Conservation (phyloP, 2,329 filamentous ascomycete species). For the Talaromyces piceae region DNA sequence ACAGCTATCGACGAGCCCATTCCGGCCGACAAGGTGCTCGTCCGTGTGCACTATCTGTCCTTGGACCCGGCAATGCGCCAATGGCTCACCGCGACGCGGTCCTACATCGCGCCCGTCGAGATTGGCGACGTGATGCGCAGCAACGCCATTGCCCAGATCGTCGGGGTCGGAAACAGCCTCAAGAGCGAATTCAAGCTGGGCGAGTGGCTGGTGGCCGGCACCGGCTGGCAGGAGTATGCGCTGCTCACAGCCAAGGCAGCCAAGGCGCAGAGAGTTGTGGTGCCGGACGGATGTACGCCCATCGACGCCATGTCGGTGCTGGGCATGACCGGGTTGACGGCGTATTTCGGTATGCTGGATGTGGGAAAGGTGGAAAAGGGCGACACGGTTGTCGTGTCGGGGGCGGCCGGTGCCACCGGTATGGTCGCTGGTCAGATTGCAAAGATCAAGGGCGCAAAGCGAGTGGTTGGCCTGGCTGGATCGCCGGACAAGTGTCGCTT, state of each 20-base stretch:
- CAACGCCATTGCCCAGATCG: conserved; percentile 51
- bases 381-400: conserved; percentile 69
- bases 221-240: conserved; percentile 62
- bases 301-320: conserved; percentile 57
- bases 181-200: conserved; percentile 21
- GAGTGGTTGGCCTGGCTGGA: conserved; percentile 60
- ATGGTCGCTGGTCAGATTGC: conserved; percentile 71
- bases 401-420: conserved; percentile 71
- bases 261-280: conserved; percentile 30
- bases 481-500: conserved; percentile 60
- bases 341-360: conserved; percentile 66
- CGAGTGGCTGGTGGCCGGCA: conserved; percentile 48
- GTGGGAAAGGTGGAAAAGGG: conserved; percentile 61
- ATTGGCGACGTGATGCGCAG: conserved; percentile 65
- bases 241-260: conserved; percentile 48
- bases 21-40: conserved; percentile 52
- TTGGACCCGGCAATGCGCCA: conserved; percentile 71
- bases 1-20: conserved; percentile 21
- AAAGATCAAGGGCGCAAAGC: conserved; percentile 58
- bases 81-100: conserved; percentile 54
- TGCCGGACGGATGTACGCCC: conserved; percentile 40
- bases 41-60: conserved; percentile 55
- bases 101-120: conserved; percentile 62
- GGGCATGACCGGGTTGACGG: conserved; percentile 64
- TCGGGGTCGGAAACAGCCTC: conserved; percentile 46